Base-by-base conservation (phyloP, 2,329 filamentous ascomycete genomes). In the Colletotrichum endophyticum region DNA sequence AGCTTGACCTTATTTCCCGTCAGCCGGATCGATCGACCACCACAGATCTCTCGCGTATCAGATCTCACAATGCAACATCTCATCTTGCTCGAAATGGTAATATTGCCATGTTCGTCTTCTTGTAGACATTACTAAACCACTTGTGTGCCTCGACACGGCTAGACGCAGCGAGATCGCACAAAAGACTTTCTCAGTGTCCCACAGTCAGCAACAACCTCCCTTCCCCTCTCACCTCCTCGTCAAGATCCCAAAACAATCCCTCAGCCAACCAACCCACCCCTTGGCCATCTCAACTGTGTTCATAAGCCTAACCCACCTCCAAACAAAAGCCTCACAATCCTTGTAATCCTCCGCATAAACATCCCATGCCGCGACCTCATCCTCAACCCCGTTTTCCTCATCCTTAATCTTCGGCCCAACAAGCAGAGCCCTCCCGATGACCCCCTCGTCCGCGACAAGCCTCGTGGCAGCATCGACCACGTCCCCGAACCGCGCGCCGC, bases 381-480 rank as follows among this genome's bases (percentile, higher is more conserved):
- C 81, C n/a, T 30, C 34, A 6, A 32, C 32, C 6, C 30, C 64
- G 16, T 27, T 34, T 19, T 44, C 61, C 12, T 62, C 59, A 3
- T 69, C 72, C 70, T 57, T 39, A 19, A 81, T 67, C 61, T 92
- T 82, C 70, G 88, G 90, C 8, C 91, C 91, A 61, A 94, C 85
- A 34, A 88, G 86, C 67, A 95, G 84, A 5, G 88, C 88, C 72
- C 92, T 85, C 3, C 93, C 92, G 11, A 88, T 84, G 63, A 94
- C 88, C 34, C 83, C 81, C 49, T 88, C 87, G 80, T 94, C 91
- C 1, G 92, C 91, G 62, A 92, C 87, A 39, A 94, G 86, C 59
- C 92, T 86, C 19, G 91, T 93, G 0, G 87, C 91, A 5, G 92
- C 92, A 77, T 94, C 91, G 3, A 94, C 87, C 2, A 94, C 93